Evolutionary conservation across 2,329 filamentous ascomycete species (phyloP).

Genomic region (Curvularia sp.): DNA sequence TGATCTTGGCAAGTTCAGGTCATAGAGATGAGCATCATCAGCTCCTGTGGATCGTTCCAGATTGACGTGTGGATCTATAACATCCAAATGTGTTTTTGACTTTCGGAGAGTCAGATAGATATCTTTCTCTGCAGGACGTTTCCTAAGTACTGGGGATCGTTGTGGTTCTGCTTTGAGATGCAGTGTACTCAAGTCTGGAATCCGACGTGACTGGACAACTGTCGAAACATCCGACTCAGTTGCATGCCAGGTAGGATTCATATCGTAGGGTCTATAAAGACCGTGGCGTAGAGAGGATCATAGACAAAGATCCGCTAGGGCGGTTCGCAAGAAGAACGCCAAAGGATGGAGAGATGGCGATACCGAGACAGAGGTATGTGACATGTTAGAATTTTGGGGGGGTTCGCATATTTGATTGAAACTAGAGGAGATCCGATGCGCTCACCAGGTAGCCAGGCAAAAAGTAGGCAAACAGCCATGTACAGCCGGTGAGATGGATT

Average conservation of each 20-base stretch:
- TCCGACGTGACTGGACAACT: not conserved
- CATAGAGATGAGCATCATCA: no score
- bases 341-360: not conserved
- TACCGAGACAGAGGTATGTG: not conserved
- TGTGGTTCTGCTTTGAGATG: no score
- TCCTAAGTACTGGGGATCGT: no score
- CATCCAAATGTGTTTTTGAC: no score
- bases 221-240: not conserved
- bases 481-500: not conserved
- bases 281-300: not conserved
- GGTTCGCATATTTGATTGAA: not conserved
- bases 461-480: not conserved
- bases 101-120: no score
- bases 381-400: not conserved
- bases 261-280: not conserved
- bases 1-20: no score
- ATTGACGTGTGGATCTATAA: no score
- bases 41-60: no score
- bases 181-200: not conserved
- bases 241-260: not conserved
- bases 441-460: not conserved
- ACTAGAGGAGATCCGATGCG: not conserved
- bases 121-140: no score
- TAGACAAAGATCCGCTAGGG: not conserved
- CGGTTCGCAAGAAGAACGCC: not conserved